Conservation (phyloP, 495 filamentous ascomycete genomes). For the Cudoniella acicularis region DNA sequence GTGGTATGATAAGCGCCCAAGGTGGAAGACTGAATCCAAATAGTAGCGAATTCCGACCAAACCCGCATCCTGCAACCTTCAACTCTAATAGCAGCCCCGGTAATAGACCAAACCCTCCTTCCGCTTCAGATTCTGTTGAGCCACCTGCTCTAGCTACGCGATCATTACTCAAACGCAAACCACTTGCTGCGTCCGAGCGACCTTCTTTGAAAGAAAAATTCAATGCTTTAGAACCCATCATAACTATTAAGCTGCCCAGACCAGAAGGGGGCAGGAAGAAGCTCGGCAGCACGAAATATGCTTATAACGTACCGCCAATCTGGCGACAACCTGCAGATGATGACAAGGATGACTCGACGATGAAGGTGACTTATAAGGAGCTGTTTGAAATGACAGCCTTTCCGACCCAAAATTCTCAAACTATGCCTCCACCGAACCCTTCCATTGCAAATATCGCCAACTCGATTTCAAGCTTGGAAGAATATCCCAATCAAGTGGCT, state of each 20-base stretch:
- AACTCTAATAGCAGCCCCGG: constrained; percentile 63
- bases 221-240: constrained; percentile 61
- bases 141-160: constrained; percentile 44
- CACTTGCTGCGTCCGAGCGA: constrained; percentile 44
- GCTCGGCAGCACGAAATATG: constrained; percentile 71
- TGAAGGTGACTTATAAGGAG: constrained; percentile 60
- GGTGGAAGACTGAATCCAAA: constrained; percentile 75
- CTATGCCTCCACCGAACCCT: constrained; percentile 66
- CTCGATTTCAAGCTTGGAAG: too few species aligned
- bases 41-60: constrained; percentile 81
- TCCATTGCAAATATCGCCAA: too few species aligned
- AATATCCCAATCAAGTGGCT: too few species aligned
- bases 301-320: constrained; percentile 74
- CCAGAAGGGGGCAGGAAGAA: constrained; percentile 54
- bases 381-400: constrained; percentile 66
- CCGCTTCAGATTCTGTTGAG: constrained; percentile 44
- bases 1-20: constrained; percentile 39
- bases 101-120: constrained; percentile 62
- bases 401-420: constrained; percentile 40
- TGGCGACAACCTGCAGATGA: constrained; percentile 65
- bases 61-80: constrained; percentile 72
- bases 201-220: constrained; percentile 47
- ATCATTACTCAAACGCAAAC: constrained; percentile 52
- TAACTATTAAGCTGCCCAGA: constrained; percentile 70
- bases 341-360: constrained; percentile 55